A percentile compares a stretch with the other conserved stretches of the same genome.
phyloP scores from a whole-genome alignment of 768 basidiomycete species.

The Boletus coccyginus region DNA sequence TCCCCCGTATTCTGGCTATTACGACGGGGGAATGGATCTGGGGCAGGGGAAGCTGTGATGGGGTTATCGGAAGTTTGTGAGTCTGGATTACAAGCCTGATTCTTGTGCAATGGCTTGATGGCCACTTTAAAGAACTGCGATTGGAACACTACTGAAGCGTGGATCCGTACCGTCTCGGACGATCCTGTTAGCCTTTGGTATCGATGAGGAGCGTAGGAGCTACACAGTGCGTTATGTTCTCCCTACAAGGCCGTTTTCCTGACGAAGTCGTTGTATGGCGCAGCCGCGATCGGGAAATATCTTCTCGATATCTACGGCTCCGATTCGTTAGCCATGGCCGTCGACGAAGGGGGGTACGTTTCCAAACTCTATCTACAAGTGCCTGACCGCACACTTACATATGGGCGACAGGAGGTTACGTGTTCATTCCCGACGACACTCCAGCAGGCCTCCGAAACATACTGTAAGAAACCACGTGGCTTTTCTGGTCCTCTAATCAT shows the following conservation, averaged over 20 bases:
- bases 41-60: conserved; percentile 47
- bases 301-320: conserved; percentile 46
- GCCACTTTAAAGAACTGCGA: conserved; percentile 16
- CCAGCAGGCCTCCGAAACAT: conserved; percentile 50
- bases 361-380: neutral
- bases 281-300: conserved; percentile 36
- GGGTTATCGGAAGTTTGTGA: conserved; percentile 35
- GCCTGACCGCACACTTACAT: neutral
- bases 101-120: neutral
- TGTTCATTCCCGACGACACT: conserved; percentile 50
- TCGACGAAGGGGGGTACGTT: conserved; percentile 54
- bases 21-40: conserved; percentile 44
- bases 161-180: conserved; percentile 31
- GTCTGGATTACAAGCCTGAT: neutral
- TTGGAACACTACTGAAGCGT: conserved; percentile 28
- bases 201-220: conserved; percentile 45
- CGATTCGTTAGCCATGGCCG: conserved; percentile 50
- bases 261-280: conserved; percentile 34
- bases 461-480: conserved; percentile 35
- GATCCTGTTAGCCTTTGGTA: conserved; percentile 38
- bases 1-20: conserved; percentile 50
- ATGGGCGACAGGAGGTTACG: conserved; percentile 30
- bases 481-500: neutral
- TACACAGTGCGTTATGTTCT: conserved; percentile 29
- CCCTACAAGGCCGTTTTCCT: neutral